Conservation (phyloP, 306 rosid genomes). For the Quercus dentata region DNA sequence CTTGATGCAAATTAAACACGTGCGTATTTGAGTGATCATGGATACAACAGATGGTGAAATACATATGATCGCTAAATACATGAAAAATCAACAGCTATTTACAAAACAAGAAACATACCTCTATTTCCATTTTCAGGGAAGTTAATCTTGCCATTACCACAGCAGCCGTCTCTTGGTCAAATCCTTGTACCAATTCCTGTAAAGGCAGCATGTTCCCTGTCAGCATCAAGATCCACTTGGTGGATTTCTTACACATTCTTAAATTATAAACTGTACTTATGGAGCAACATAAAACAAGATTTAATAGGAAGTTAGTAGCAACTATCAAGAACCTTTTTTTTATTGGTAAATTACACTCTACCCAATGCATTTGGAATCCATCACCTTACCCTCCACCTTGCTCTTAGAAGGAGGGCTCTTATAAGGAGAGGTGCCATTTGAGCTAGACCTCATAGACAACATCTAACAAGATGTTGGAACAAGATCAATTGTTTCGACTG, state of each 20-base stretch:
- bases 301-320: not conserved
- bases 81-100: slow-evolving; percentile 11
- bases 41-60: slow-evolving; percentile 10
- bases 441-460: no score
- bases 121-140: slow-evolving; percentile 91
- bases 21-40: not conserved
- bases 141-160: slow-evolving; percentile 91
- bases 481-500: no score
- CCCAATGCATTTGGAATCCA: no score
- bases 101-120: slow-evolving; percentile 45
- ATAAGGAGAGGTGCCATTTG: no score
- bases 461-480: no score
- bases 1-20: not conserved
- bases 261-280: slow-evolving; percentile 8
- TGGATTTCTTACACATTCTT: slow-evolving; percentile 1
- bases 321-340: no score
- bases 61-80: slow-evolving; percentile 4
- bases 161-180: slow-evolving; percentile 98
- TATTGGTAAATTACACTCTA: no score
- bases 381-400: no score
- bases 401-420: no score
- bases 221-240: slow-evolving; percentile 9
- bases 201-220: slow-evolving; percentile 15
- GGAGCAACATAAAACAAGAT: not conserved
- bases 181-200: slow-evolving; percentile 94